phyloP scores from a whole-genome alignment of 495 filamentous ascomycete genomes.

The Penicillium paxilli region DNA sequence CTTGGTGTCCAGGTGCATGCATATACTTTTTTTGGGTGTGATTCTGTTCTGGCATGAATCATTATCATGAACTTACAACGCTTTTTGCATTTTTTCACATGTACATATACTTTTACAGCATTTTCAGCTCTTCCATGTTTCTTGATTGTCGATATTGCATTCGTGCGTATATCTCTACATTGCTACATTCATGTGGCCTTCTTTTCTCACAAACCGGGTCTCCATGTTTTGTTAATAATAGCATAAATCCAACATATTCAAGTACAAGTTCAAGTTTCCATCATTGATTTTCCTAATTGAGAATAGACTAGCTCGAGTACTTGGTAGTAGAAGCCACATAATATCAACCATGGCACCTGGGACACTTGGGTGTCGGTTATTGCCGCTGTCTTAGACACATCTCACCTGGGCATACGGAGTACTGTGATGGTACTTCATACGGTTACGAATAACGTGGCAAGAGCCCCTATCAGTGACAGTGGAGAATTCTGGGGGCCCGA shows the following conservation, averaged over 20 bases:
- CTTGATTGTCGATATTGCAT: not conserved
- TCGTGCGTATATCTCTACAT: not conserved
- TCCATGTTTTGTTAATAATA: not conserved
- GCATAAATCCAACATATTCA: not conserved
- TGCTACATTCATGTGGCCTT: not conserved
- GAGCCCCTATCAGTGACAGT: not conserved
- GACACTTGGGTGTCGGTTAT: too few relatives aligned
- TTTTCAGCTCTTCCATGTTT: not conserved
- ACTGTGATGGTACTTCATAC: not conserved
- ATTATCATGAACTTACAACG: not conserved
- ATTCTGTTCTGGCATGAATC: not conserved
- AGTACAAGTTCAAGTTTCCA: too few relatives aligned
- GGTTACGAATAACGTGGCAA: not conserved
- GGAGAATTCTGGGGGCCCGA: not conserved
- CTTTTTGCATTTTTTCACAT: not conserved
- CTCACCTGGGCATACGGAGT: not conserved
- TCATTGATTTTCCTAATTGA: too few relatives aligned
- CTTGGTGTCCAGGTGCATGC: not conserved
- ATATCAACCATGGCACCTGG: too few relatives aligned
- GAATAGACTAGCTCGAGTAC: too few relatives aligned
- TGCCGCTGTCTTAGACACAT: not conserved
- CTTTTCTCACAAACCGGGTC: not conserved
- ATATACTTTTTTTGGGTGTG: not conserved
- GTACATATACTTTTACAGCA: constrained; percentile 1
- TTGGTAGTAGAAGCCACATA: not conserved